Evolutionary conservation across 1,284 basidiomycete species (phyloP).

Genomic region (Cryptococcus floricola): DNA sequence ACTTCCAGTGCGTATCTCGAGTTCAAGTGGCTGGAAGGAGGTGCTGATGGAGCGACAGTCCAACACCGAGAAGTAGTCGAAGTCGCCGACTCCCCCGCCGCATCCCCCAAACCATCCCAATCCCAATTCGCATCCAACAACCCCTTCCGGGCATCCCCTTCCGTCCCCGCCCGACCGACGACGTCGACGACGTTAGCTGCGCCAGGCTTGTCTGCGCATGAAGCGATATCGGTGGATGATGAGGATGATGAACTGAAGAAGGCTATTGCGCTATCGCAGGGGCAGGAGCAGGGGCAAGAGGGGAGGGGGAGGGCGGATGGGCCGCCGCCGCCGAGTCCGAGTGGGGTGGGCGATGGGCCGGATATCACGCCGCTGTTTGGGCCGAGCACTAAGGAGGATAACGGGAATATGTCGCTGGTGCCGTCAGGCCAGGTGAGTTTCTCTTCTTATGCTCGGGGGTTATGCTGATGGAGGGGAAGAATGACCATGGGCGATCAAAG

Average conservation of each 20-base stretch:
- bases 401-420: conserved; percentile 31
- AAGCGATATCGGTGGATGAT: conserved; percentile 5
- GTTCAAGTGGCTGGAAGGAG: not conserved
- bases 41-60: conserved; percentile 5
- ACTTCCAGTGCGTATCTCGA: conserved; percentile 6
- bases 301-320: conserved; percentile 31
- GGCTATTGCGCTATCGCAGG: conserved; percentile 11
- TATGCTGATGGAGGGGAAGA: not conserved
- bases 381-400: conserved; percentile 36
- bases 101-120: conserved; percentile 8
- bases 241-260: conserved; percentile 10
- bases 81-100: not conserved
- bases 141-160: conserved; percentile 13
- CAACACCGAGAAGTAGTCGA: conserved; percentile 23
- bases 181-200: not conserved
- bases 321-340: conserved; percentile 39
- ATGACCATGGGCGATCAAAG: conserved; percentile 18
- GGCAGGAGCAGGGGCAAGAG: conserved; percentile 23
- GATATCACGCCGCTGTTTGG: conserved; percentile 26
- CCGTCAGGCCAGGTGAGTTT: conserved; percentile 11
- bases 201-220: not conserved
- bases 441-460: not conserved
- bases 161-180: not conserved
- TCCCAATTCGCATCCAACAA: conserved; percentile 24
- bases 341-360: conserved; percentile 1